A percentile compares a stretch with the other conserved stretches of the same genome.
Conservation (phyloP, 345 rosid genomes). For the Psidium guajava region DNA sequence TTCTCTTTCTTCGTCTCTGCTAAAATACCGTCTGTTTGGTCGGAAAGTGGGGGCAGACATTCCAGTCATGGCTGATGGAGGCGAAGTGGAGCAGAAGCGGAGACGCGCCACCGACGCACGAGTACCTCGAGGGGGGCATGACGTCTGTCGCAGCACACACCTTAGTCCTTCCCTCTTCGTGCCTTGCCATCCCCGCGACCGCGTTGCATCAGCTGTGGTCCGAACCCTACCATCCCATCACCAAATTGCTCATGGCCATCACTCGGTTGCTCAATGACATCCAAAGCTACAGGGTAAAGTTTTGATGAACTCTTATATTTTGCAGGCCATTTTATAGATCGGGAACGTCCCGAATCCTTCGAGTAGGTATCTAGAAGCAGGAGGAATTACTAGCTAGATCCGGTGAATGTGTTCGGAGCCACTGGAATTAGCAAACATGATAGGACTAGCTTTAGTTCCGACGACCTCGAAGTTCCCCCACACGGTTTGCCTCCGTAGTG, state of each 20-base stretch:
- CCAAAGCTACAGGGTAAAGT: neutral
- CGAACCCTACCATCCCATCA: neutral
- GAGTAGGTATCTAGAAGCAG: too few species aligned
- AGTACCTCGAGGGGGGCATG: slow-evolving; percentile 35
- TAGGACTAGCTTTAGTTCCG: too few species aligned
- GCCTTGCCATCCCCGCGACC: slow-evolving; percentile 12
- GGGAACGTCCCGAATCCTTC: too few species aligned
- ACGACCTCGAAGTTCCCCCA: too few species aligned
- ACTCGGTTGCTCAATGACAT: neutral
- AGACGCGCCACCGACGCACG: slow-evolving; percentile 24
- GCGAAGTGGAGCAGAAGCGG: slow-evolving; percentile 44
- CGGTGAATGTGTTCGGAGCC: too few species aligned
- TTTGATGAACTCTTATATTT: too few species aligned
- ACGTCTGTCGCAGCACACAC: slow-evolving; percentile 39
- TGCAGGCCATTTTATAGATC: too few species aligned
- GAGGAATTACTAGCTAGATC: too few species aligned
- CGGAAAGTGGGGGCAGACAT: slow-evolving; percentile 54
- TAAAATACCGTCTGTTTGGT: neutral
- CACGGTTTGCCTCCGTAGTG: too few species aligned
- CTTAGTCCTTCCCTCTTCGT: slow-evolving; percentile 24
- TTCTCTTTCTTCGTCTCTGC: neutral
- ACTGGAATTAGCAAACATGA: too few species aligned
- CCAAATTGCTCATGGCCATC: neutral
- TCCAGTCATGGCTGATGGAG: slow-evolving; percentile 50
- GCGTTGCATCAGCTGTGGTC: slow-evolving; percentile 13